Conservation (phyloP, 441 rosid genomes). For the Melastoma candidum region DNA sequence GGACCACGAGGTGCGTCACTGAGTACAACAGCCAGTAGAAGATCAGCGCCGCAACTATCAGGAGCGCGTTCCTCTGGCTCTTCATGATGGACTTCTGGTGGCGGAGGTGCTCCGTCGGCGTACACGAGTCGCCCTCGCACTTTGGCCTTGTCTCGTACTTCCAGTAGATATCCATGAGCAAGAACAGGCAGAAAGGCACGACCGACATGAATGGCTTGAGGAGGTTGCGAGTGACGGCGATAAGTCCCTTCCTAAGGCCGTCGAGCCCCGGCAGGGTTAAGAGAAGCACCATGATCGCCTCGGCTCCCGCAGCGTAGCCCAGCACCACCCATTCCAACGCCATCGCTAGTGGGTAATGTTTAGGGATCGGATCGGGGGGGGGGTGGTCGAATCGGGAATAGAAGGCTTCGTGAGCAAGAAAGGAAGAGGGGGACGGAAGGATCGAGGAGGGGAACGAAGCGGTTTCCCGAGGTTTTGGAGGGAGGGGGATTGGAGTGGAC, state of each 20-base stretch:
- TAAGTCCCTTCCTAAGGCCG: neutral
- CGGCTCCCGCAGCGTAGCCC: neutral
- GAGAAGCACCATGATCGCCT: conserved; percentile 3
- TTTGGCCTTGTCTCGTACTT: neutral
- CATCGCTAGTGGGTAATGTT: neutral
- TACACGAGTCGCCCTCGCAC: neutral
- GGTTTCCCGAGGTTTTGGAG: no score
- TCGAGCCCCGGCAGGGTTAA: neutral
- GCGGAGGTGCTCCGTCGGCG: neutral
- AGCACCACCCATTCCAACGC: conserved; percentile 1
- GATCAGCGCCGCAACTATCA: neutral
- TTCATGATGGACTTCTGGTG: conserved; percentile 7
- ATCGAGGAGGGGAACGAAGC: no score
- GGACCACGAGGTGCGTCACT: neutral
- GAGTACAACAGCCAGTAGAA: conserved; percentile 4
- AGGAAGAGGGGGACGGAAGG: no score
- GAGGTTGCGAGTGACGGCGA: neutral
- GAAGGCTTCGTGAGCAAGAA: no score
- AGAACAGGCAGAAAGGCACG: conserved; percentile 2
- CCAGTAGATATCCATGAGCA: conserved; percentile 2
- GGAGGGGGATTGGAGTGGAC: no score
- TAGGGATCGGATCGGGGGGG: neutral
- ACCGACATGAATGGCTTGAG: conserved; percentile 3
- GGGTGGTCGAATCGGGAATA: neutral
- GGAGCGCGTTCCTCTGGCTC: conserved; percentile 7